A percentile compares a stretch with the other conserved stretches of the same genome.
Evolutionary conservation across 176 grass and related monocot genomes (phyloP).

Genomic region (Carex parvula): DNA sequence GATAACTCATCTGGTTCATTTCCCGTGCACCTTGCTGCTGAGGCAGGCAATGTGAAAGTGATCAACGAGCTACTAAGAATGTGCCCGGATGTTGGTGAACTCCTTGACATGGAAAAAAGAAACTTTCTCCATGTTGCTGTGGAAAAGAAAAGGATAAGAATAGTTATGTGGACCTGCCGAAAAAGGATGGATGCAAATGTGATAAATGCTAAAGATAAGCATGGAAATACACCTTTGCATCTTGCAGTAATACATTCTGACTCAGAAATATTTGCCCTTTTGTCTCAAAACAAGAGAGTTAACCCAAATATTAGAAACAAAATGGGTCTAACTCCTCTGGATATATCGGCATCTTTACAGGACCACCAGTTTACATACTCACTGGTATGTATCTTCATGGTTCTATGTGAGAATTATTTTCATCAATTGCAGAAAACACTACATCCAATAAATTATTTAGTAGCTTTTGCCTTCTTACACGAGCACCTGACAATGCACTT

Average conservation of each 20-base stretch:
- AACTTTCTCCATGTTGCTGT: constrained; percentile 67
- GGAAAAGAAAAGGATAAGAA: constrained; percentile 32
- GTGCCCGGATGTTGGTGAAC: constrained; percentile 55
- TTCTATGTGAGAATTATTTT: constrained; percentile 49
- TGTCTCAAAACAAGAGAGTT: constrained; percentile 36
- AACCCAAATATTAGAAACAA: constrained; percentile 55
- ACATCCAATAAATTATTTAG: neutral
- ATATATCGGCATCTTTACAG: constrained; percentile 47
- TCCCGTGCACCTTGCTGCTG: constrained; percentile 66
- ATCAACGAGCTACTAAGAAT: constrained; percentile 40
- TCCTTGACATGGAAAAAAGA: constrained; percentile 49
- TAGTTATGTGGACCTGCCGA: neutral
- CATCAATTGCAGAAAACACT: neutral
- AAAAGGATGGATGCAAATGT: neutral
- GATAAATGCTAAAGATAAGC: constrained; percentile 48
- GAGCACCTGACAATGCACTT: neutral
- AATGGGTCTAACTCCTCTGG: constrained; percentile 46
- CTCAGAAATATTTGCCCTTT: constrained; percentile 47
- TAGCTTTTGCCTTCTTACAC: neutral
- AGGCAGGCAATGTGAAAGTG: constrained; percentile 33
- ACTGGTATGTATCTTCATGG: constrained; percentile 16
- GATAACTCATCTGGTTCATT: constrained; percentile 35
- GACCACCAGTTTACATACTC: neutral
- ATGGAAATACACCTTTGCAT: constrained; percentile 70
- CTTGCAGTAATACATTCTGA: constrained; percentile 45